Evolutionary conservation across 2,329 filamentous ascomycete genomes (phyloP).

Genomic region (Claviceps citrina): DNA sequence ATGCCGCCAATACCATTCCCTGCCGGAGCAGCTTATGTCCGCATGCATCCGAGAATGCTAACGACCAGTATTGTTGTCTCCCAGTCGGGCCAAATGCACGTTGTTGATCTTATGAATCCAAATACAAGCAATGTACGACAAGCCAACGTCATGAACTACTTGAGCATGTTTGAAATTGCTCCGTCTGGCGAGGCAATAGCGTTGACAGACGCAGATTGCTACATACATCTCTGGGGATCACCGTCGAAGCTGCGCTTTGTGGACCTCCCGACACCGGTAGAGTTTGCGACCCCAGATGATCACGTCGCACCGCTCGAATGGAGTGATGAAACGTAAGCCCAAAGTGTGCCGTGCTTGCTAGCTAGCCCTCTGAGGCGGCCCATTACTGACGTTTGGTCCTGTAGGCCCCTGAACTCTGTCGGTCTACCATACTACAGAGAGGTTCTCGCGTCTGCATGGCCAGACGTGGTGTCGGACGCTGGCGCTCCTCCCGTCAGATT

Average conservation of each 20-base stretch:
- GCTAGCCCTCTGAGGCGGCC: not conserved
- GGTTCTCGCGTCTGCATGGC: conserved; percentile 75
- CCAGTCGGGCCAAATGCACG: conserved; percentile 82
- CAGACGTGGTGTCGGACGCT: conserved; percentile 70
- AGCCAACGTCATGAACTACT: conserved; percentile 58
- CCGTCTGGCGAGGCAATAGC: conserved; percentile 76
- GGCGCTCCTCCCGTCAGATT: conserved; percentile 66
- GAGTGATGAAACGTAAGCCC: conserved; percentile 50
- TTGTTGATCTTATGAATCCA: conserved; percentile 88
- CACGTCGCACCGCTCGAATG: conserved; percentile 48
- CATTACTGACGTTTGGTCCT: conserved; percentile 5
- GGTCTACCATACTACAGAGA: conserved; percentile 94
- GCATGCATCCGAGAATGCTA: conserved; percentile 90
- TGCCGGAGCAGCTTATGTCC: conserved; percentile 80
- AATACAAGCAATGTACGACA: conserved; percentile 76
- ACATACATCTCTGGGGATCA: conserved; percentile 78
- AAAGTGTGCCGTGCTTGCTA: not conserved
- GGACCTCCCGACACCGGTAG: conserved; percentile 61
- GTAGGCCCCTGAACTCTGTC: conserved; percentile 62
- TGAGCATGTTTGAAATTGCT: conserved; percentile 72
- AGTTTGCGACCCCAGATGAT: conserved; percentile 55
- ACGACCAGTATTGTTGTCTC: conserved; percentile 91
- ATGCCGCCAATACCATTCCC: conserved; percentile 86
- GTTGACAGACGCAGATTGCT: conserved; percentile 62
- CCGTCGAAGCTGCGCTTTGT: conserved; percentile 75